Conservation (phyloP, 345 rosid genomes). For the Noccaea caerulescens region DNA sequence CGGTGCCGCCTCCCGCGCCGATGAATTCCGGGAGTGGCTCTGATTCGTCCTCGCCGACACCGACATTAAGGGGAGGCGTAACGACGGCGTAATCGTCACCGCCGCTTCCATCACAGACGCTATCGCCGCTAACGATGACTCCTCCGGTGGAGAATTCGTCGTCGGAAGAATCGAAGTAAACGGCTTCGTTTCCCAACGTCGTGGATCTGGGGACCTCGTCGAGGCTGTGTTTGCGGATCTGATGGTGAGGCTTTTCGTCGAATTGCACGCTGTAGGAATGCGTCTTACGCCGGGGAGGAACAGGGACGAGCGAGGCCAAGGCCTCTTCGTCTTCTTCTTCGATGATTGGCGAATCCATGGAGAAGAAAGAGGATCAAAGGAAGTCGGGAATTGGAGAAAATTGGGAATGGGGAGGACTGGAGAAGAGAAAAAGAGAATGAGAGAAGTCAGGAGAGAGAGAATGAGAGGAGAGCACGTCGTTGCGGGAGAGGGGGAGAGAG, state of each 20-base stretch:
- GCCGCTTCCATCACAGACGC: not conserved
- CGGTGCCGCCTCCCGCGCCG: slow-evolving; percentile 54
- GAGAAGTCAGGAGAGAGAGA: slow-evolving; percentile 28
- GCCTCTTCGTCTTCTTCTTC: slow-evolving; percentile 68
- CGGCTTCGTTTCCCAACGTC: slow-evolving; percentile 36
- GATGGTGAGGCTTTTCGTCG: slow-evolving; percentile 46
- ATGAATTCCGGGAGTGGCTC: slow-evolving; percentile 64
- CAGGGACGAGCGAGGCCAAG: slow-evolving; percentile 39
- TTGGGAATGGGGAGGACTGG: slow-evolving; percentile 2
- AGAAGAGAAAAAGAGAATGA: slow-evolving; percentile 7
- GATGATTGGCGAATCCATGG: slow-evolving; percentile 43
- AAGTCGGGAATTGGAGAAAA: not conserved
- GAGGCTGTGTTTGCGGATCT: slow-evolving; percentile 64
- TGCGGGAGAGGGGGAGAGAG: slow-evolving; percentile 43
- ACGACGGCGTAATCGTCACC: slow-evolving; percentile 43
- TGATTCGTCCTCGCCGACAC: slow-evolving; percentile 29
- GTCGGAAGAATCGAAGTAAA: slow-evolving; percentile 51
- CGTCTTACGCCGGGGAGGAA: slow-evolving; percentile 54
- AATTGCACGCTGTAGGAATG: slow-evolving; percentile 68
- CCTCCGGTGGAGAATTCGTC: slow-evolving; percentile 52
- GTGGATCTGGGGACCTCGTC: slow-evolving; percentile 51
- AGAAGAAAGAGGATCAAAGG: not conserved
- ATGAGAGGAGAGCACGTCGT: slow-evolving; percentile 45
- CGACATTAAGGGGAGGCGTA: slow-evolving; percentile 32
- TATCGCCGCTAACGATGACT: slow-evolving; percentile 4